These are phyloP conservation scores for Fusarium sp. DNA, from an alignment of 2,329 filamentous ascomycete genomes.

Conservation along the genomic window DNA sequence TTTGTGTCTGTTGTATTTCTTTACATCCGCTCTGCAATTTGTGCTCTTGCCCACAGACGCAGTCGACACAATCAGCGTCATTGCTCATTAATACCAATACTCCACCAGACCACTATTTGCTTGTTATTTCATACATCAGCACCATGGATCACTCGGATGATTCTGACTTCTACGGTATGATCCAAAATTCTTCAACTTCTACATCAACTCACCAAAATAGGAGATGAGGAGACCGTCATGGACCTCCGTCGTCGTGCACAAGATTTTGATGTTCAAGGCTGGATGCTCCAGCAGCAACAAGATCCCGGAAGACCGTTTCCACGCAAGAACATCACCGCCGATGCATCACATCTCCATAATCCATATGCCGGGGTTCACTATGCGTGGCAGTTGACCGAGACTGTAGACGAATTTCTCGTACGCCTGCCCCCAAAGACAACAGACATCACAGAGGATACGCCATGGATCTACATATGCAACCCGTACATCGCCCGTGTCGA, in stretches of 20 bases:
- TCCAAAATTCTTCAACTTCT: not conserved
- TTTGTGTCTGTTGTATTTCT: not conserved
- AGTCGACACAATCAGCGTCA: not conserved
- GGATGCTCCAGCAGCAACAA: conserved; percentile 49
- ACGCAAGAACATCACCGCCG: conserved; percentile 24
- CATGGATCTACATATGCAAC: conserved; percentile 81
- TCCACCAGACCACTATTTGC: not conserved
- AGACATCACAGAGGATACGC: conserved; percentile 54
- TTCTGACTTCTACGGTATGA: conserved; percentile 67
- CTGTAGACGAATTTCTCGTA: conserved; percentile 71
- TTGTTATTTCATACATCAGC: not conserved
- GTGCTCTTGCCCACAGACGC: not conserved
- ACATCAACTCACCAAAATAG: conserved; percentile 53
- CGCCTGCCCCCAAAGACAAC: conserved; percentile 76
- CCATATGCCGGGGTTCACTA: conserved; percentile 64
- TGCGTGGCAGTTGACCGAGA: conserved; percentile 73
- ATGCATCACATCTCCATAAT: conserved; percentile 62
- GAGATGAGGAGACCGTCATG: conserved; percentile 62
- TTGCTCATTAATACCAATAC: not conserved
- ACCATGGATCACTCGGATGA: conserved; percentile 58
- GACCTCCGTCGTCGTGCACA: conserved; percentile 62
- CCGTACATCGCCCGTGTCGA: conserved; percentile 60
- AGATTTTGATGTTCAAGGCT: conserved; percentile 62
- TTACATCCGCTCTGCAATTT: not conserved
- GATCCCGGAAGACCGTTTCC: conserved; percentile 46